Conservation (phyloP, 2,329 filamentous ascomycete species). For the Pseudocercospora eumusae region DNA sequence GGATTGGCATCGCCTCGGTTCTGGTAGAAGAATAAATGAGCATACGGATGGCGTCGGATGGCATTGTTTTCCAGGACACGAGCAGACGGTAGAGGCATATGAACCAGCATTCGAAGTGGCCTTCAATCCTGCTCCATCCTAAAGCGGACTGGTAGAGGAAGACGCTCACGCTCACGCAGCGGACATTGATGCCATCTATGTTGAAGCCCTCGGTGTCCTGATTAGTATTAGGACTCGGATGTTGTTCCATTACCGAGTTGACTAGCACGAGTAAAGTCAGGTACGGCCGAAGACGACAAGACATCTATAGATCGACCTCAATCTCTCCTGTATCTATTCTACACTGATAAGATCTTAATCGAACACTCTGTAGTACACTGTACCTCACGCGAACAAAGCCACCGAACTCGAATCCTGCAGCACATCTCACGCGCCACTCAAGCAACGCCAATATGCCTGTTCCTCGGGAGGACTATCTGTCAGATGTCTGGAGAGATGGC, state of each 20-base stretch:
- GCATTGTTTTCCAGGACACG: not conserved
- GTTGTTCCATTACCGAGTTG: conserved; percentile 6
- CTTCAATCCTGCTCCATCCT: not conserved
- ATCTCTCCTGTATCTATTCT: too few relatives aligned
- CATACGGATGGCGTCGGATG: too few relatives aligned
- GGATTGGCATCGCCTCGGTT: not conserved
- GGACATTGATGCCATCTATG: not conserved
- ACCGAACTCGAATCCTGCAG: not conserved
- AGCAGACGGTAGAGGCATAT: not conserved
- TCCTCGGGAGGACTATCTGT: conserved; percentile 73
- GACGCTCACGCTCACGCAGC: not conserved
- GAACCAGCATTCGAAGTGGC: not conserved
- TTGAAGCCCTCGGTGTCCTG: not conserved
- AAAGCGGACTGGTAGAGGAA: not conserved
- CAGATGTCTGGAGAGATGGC: conserved; percentile 80
- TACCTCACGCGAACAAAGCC: not conserved
- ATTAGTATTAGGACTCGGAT: conserved; percentile 1
- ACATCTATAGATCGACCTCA: not conserved
- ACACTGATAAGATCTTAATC: not conserved
- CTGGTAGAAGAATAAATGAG: not conserved
- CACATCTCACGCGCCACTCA: not conserved
- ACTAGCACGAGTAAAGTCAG: conserved; percentile 5
- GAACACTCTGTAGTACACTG: not conserved
- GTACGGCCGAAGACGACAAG: conserved; percentile 10
- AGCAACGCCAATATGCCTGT: conserved; percentile 47